phyloP scores from a whole-genome alignment of 1,284 basidiomycete species.

The Gymnopus androsaceus region DNA sequence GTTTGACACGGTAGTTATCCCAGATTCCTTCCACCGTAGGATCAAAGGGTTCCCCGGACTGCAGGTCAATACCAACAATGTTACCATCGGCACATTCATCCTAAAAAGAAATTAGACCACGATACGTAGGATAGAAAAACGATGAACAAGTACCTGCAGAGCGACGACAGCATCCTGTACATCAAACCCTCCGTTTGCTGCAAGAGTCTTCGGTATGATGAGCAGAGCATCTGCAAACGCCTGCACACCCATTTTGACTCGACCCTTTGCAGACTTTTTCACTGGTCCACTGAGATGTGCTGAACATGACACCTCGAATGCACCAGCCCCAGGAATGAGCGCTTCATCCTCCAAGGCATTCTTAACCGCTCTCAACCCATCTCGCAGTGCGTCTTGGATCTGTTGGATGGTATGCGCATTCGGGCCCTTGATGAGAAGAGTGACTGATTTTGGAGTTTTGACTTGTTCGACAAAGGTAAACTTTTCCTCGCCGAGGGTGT shows the following conservation, averaged over 20 bases:
- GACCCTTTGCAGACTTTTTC: conserved; percentile 91
- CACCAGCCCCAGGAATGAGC: conserved; percentile 93
- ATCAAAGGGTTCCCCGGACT: conserved; percentile 96
- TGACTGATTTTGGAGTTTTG: conserved; percentile 95
- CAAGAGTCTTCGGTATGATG: conserved; percentile 95
- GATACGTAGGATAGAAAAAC: conserved; percentile 9
- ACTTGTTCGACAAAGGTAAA: conserved; percentile 98
- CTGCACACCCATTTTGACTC: conserved; percentile 96
- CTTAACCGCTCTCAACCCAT: conserved; percentile 95
- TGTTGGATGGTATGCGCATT: conserved; percentile 96
- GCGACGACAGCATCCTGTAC: conserved; percentile 94
- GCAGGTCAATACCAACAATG: conserved; percentile 87
- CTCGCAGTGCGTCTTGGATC: conserved; percentile 95
- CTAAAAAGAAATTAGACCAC: conserved; percentile 38
- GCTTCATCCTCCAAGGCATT: conserved; percentile 92
- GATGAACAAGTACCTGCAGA: conserved; percentile 63
- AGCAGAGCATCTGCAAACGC: conserved; percentile 96
- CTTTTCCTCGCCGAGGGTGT: conserved; percentile 98
- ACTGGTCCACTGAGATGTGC: conserved; percentile 78
- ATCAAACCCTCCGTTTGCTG: conserved; percentile 95
- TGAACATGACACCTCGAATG: conserved; percentile 95
- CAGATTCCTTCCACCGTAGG: conserved; percentile 94
- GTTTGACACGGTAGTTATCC: conserved; percentile 99
- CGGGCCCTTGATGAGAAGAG: conserved; percentile 97
- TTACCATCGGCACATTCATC: conserved; percentile 94